phyloP scores from a whole-genome alignment of 2,329 filamentous ascomycete species.

The Penicillium sp. region DNA sequence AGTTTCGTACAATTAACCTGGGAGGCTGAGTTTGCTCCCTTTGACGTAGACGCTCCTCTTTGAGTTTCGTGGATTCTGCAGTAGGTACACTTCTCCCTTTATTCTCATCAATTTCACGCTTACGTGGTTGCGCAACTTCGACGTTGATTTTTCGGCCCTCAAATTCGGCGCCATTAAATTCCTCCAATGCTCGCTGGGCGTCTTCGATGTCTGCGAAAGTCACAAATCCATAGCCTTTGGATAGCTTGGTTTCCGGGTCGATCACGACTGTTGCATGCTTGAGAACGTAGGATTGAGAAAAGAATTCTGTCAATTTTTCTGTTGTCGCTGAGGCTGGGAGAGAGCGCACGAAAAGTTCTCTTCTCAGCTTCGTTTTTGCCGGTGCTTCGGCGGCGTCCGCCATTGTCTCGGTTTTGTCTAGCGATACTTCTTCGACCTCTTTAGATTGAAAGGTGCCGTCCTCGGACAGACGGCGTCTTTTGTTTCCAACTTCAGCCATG shows the following conservation, averaged over 20 bases:
- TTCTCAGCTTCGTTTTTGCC: constrained; percentile 36
- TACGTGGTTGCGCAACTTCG: constrained; percentile 81
- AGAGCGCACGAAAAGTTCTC: constrained; percentile 86
- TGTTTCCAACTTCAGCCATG: constrained; percentile 31
- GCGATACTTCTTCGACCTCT: constrained; percentile 16
- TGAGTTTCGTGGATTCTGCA: constrained; percentile 31
- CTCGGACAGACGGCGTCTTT: constrained; percentile 34
- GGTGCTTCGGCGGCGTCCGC: constrained; percentile 19
- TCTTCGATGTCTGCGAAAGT: constrained; percentile 94
- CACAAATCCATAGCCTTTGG: constrained; percentile 92
- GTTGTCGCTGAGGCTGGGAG: constrained; percentile 74
- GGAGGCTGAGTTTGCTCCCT: constrained; percentile 60
- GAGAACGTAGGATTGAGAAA: constrained; percentile 89
- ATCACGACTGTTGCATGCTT: constrained; percentile 93
- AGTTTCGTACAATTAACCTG: constrained; percentile 83
- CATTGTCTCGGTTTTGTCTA: constrained; percentile 17
- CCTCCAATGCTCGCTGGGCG: constrained; percentile 72
- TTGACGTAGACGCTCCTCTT: constrained; percentile 52
- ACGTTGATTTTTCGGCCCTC: constrained; percentile 78
- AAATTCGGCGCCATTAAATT: constrained; percentile 73
- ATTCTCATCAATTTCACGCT: constrained; percentile 60
- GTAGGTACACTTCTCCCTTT: constrained; percentile 39
- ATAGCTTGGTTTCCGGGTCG: constrained; percentile 80
- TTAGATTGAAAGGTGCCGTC: constrained; percentile 21
- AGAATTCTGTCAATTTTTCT: constrained; percentile 79